Conservation (phyloP, 805 yeast species). For the Blastobotrys americana region DNA sequence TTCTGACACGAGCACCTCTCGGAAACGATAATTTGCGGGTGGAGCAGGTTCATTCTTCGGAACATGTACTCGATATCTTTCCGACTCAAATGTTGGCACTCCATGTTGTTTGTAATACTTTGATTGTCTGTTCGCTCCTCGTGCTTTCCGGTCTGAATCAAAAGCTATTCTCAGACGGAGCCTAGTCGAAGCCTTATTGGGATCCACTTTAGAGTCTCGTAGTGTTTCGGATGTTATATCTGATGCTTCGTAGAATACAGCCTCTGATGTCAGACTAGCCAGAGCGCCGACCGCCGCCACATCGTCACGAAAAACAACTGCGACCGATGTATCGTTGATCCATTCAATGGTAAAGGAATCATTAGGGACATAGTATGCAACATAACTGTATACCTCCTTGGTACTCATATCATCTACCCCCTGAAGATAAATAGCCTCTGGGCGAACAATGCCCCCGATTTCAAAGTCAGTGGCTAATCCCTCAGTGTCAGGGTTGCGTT, state of each 20-base stretch:
- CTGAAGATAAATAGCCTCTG: conserved; percentile 42
- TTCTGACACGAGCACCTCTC: conserved; percentile 13
- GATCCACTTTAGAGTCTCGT: conserved; percentile 31
- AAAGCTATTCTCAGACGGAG: conserved; percentile 45
- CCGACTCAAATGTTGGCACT: conserved; percentile 45
- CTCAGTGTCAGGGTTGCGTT: neutral
- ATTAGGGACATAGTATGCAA: conserved; percentile 42
- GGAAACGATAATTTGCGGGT: neutral
- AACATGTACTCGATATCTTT: conserved; percentile 16
- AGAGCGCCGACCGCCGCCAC: conserved; percentile 38
- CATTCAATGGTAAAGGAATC: conserved; percentile 42
- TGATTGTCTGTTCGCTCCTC: conserved; percentile 50
- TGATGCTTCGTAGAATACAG: conserved; percentile 20
- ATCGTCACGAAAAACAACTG: conserved; percentile 42
- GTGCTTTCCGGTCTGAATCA: conserved; percentile 48
- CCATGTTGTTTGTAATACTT: conserved; percentile 64
- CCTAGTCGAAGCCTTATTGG: conserved; percentile 30
- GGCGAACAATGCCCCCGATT: conserved; percentile 25
- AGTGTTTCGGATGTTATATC: conserved; percentile 17
- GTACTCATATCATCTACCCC: conserved; percentile 65
- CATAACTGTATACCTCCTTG: conserved; percentile 47
- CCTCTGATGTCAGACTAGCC: conserved; percentile 30
- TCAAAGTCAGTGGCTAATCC: neutral
- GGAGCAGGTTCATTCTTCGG: conserved; percentile 10
- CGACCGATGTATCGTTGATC: conserved; percentile 57